These are phyloP conservation scores for Globisporangium spiculum DNA, from an alignment of 352 stramenopile species.

Conservation along the genomic window DNA sequence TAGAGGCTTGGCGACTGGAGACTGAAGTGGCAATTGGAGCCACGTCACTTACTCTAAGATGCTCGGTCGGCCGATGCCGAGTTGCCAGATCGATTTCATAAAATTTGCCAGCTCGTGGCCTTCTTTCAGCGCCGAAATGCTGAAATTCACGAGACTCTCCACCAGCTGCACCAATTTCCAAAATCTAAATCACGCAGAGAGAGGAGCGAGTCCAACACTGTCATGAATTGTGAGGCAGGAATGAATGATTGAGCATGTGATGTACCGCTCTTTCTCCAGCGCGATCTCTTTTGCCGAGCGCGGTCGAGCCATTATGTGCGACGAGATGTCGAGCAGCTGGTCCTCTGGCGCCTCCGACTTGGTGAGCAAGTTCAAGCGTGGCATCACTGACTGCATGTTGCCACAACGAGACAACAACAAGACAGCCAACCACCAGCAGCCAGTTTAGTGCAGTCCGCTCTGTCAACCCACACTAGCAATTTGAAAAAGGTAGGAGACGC, in stretches of 20 bases:
- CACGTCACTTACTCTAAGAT: slow-evolving; percentile 51
- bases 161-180: slow-evolving; percentile 66
- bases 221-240: background rate
- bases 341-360: slow-evolving; percentile 72
- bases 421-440: background rate
- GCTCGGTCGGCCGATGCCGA: slow-evolving; percentile 49
- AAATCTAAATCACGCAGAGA: slow-evolving; percentile 31
- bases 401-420: background rate
- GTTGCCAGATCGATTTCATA: slow-evolving; percentile 42
- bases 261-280: slow-evolving; percentile 44
- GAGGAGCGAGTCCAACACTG: slow-evolving; percentile 5
- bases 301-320: slow-evolving; percentile 32
- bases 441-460: background rate
- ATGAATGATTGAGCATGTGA: background rate
- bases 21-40: background rate
- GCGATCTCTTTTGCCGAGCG: slow-evolving; percentile 29
- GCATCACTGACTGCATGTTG: slow-evolving; percentile 7
- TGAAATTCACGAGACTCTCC: slow-evolving; percentile 69
- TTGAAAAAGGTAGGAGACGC: background rate
- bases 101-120: slow-evolving; percentile 40
- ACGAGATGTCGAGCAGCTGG: slow-evolving; percentile 46
- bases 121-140: slow-evolving; percentile 45
- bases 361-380: slow-evolving; percentile 18
- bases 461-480: background rate
- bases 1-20: background rate